A percentile compares a stretch with the other conserved stretches of the same genome.
These are phyloP conservation scores for Coemansia sp. DNA, from an alignment of 192 early-diverging fungal genomes.

Conservation along the genomic window DNA sequence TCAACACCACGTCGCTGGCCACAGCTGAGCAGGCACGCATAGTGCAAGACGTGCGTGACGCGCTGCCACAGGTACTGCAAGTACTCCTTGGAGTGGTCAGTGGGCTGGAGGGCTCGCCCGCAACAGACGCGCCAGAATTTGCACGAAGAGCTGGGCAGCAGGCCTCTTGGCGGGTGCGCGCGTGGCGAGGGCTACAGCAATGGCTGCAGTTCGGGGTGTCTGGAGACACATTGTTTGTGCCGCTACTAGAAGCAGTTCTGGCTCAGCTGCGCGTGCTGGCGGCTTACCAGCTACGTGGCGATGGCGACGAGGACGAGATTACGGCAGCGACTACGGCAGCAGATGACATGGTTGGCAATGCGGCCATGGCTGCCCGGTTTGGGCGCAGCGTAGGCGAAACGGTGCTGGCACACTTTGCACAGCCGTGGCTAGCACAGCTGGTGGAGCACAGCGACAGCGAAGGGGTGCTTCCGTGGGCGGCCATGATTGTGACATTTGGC, in stretches of 20 bases:
- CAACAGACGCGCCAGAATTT: conserved; percentile 5
- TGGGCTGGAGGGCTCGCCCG: conserved; percentile 11
- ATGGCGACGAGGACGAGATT: conserved; percentile 27
- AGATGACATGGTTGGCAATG: conserved; percentile 46
- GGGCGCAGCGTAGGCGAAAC: conserved; percentile 29
- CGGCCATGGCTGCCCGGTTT: conserved; percentile 25
- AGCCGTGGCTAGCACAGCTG: conserved; percentile 23
- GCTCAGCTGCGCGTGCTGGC: conserved; percentile 29
- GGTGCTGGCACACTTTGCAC: conserved; percentile 18
- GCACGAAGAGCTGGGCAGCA: conserved; percentile 13
- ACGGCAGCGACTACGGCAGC: conserved; percentile 29
- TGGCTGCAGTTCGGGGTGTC: conserved; percentile 48
- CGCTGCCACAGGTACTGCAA: conserved; percentile 26
- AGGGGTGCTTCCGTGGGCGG: conserved; percentile 27
- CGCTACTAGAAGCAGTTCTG: conserved; percentile 34
- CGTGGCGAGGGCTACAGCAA: conserved; percentile 39
- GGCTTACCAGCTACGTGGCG: conserved; percentile 13
- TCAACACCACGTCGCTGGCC: conserved; percentile 26
- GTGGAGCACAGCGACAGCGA: conserved; percentile 14
- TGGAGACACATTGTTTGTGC: conserved; percentile 28
- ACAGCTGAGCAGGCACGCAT: conserved; percentile 16
- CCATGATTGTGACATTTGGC: conserved; percentile 36
- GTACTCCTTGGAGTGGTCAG: conserved; percentile 29
- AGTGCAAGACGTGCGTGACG: conserved; percentile 26
- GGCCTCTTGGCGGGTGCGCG: conserved; percentile 29